A percentile compares a stretch with the other conserved stretches of the same genome.
Evolutionary conservation across 306 rosid genomes (phyloP).

Genomic region (Fragaria nilgerrensis): DNA sequence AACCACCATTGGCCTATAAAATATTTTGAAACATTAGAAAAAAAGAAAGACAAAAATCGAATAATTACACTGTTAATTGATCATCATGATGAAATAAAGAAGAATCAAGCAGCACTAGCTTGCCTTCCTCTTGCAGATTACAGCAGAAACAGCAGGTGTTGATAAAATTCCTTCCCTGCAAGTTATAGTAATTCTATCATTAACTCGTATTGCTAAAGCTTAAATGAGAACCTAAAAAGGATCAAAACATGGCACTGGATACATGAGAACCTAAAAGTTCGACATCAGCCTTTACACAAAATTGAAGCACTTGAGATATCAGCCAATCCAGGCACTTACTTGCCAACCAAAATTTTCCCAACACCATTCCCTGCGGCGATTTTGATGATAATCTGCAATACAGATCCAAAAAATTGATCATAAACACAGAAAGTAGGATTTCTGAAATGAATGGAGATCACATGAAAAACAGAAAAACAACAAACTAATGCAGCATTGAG

Average conservation of each 20-base stretch:
- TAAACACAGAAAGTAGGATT: conserved; percentile 2
- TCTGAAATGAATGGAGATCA: not conserved
- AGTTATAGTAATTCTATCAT: conserved; percentile 15
- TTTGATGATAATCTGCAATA: conserved; percentile 78
- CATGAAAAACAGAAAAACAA: conserved; percentile 2
- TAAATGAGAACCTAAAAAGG: not conserved
- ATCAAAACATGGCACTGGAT: not conserved
- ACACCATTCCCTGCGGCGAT: conserved; percentile 90
- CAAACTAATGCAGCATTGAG: not conserved
- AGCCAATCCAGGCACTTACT: conserved; percentile 52
- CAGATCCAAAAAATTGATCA: conserved; percentile 18
- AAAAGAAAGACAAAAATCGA: conserved; percentile 17
- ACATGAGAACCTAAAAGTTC: not conserved
- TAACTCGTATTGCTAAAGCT: conserved; percentile 2
- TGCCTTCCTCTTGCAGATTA: conserved; percentile 86
- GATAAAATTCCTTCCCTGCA: conserved; percentile 90
- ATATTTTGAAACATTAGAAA: conserved; percentile 21
- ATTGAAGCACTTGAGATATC: conserved; percentile 10
- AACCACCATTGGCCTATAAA: conserved; percentile 92
- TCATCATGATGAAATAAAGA: conserved; percentile 24
- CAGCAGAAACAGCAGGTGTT: conserved; percentile 98
- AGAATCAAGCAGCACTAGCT: conserved; percentile 26
- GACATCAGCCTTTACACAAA: not conserved
- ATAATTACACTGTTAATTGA: not conserved
- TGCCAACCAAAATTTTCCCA: conserved; percentile 67